These are phyloP conservation scores for Suhomyces faveliae DNA, from an alignment of 805 yeast species.

Conservation along the genomic window DNA sequence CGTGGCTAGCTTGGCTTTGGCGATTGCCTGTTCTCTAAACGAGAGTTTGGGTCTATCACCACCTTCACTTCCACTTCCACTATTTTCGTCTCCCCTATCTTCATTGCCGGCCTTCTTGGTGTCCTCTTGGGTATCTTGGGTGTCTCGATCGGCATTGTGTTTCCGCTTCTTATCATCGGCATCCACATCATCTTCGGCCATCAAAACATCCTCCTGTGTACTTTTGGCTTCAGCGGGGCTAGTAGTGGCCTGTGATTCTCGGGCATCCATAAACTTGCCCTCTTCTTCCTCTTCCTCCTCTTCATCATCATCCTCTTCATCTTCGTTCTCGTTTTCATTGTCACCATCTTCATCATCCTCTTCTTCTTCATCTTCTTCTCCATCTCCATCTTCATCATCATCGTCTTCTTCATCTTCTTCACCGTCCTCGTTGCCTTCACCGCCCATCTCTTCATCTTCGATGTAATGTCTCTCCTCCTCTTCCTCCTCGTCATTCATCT, in stretches of 20 bases:
- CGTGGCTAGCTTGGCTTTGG: conserved; percentile 50
- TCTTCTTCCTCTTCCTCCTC: conserved; percentile 17
- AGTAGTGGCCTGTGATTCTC: conserved; percentile 1
- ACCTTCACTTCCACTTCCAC: conserved; percentile 5
- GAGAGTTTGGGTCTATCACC: conserved; percentile 5
- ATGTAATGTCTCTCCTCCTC: conserved; percentile 11
- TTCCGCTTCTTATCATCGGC: conserved; percentile 9
- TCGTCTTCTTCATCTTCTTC: conserved; percentile 21
- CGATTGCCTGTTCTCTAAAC: conserved; percentile 29
- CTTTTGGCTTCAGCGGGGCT: conserved; percentile 14
- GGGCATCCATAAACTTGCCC: conserved; percentile 11
- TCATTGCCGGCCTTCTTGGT: conserved; percentile 6
- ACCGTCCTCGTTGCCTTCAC: conserved; percentile 20
- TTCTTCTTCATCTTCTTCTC: conserved; percentile 15
- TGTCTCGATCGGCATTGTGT: background rate
- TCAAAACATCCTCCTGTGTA: conserved; percentile 19
- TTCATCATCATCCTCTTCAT: conserved; percentile 15
- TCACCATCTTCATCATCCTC: conserved; percentile 18
- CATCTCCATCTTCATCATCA: conserved; percentile 15
- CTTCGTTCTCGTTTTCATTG: conserved; percentile 15
- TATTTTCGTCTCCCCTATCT: conserved; percentile 1
- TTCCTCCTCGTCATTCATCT: conserved; percentile 14
- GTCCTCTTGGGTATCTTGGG: conserved; percentile 4
- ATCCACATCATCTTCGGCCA: conserved; percentile 15
- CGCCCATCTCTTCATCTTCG: conserved; percentile 14